Percentiles rank a stretch among this genome's conserved stretches.
Conservation (phyloP, 306 rosid genomes). For the Castanea sativa region DNA sequence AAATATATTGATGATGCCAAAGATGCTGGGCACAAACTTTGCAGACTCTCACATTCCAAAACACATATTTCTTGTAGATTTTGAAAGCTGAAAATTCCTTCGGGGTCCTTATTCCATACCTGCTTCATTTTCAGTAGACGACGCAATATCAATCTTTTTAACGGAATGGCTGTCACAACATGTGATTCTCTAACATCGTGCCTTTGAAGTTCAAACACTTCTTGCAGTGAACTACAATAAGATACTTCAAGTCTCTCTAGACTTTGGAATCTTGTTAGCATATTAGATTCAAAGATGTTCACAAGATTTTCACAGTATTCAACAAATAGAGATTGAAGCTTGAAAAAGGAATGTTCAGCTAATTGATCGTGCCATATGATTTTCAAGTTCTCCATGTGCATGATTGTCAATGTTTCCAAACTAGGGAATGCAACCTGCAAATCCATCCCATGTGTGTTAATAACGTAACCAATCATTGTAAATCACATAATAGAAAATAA, state of each 20-base stretch:
- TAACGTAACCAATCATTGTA: neutral
- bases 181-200: fast-evolving
- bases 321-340: neutral
- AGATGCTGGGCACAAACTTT: neutral
- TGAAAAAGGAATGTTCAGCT: neutral
- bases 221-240: no score
- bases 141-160: conserved; percentile 4
- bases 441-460: neutral
- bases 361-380: neutral
- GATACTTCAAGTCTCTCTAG: neutral
- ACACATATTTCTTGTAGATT: neutral
- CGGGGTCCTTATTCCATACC: conserved; percentile 24
- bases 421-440: neutral
- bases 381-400: neutral
- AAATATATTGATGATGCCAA: neutral
- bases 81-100: neutral
- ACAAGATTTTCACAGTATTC: neutral
- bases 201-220: no score
- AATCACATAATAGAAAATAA: neutral
- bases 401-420: neutral
- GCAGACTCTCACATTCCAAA: neutral
- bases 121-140: conserved; percentile 22
- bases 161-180: neutral
- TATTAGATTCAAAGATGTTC: neutral
- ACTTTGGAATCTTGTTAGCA: neutral